phyloP scores from a whole-genome alignment of 208 protist species.

The Crithidia bombi region DNA sequence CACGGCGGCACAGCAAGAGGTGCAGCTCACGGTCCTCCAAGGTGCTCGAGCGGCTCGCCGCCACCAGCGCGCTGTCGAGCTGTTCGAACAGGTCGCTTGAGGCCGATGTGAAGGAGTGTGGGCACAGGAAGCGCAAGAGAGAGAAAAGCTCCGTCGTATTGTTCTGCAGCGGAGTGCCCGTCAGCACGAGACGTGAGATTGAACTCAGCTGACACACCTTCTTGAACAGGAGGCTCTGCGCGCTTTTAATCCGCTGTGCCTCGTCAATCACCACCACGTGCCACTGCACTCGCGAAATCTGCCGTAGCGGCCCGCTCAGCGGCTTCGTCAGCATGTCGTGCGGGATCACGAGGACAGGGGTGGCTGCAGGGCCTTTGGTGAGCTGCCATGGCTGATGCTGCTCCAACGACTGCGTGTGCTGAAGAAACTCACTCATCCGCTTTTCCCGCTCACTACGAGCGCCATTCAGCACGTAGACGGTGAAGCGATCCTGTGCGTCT shows the following conservation, averaged over 20 bases:
- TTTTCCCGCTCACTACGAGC: slow-evolving; percentile 35
- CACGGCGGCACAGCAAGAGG: slow-evolving; percentile 45
- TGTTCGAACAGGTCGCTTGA: slow-evolving; percentile 44
- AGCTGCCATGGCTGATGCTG: neutral
- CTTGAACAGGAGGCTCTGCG: slow-evolving; percentile 39
- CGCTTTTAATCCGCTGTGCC: slow-evolving; percentile 91
- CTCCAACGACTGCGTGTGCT: slow-evolving; percentile 16
- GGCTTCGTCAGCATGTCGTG: slow-evolving; percentile 50
- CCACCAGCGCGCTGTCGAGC: slow-evolving; percentile 42
- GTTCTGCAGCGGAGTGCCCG: slow-evolving; percentile 95
- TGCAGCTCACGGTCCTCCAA: slow-evolving; percentile 48
- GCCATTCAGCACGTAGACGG: slow-evolving; percentile 52
- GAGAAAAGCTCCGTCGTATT: slow-evolving; percentile 93
- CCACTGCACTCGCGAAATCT: slow-evolving; percentile 62
- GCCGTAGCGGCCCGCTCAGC: slow-evolving; percentile 30
- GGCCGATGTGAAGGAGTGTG: slow-evolving; percentile 53
- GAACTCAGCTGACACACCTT: slow-evolving; percentile 39
- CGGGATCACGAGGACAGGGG: slow-evolving; percentile 49
- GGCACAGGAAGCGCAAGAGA: slow-evolving; percentile 92
- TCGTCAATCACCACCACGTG: slow-evolving; percentile 93
- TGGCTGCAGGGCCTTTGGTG: slow-evolving; percentile 6
- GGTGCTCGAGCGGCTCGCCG: slow-evolving; percentile 33
- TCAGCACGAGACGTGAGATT: slow-evolving; percentile 60
- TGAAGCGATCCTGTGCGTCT: slow-evolving; percentile 26
- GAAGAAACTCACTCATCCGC: slow-evolving; percentile 35